phyloP scores from a whole-genome alignment of 164 flowering plant species.

The Chloranthus sessilifolius region DNA sequence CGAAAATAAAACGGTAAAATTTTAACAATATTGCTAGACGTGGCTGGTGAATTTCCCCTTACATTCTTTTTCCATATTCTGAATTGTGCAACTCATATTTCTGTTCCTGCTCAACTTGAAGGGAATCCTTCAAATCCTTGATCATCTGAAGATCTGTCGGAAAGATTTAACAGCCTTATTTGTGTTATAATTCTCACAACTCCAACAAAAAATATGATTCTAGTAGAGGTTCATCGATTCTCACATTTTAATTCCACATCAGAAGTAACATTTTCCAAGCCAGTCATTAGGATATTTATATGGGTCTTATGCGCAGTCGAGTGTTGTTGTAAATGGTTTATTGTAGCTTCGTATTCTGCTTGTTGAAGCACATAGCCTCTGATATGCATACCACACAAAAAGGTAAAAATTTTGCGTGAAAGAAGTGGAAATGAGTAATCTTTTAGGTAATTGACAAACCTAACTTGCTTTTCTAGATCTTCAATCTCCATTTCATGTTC shows the following conservation, averaged over 20 bases:
- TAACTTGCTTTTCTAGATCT: slow-evolving; percentile 38
- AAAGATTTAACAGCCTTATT: background rate
- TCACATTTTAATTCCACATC: slow-evolving; percentile 47
- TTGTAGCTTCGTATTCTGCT: slow-evolving; percentile 48
- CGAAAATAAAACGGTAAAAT: no score
- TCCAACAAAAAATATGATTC: no score
- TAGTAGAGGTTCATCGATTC: no score
- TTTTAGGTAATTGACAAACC: no score
- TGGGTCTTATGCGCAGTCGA: slow-evolving; percentile 37
- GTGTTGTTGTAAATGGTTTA: slow-evolving; percentile 41
- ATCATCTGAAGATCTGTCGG: slow-evolving; percentile 48
- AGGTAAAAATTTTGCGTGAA: background rate
- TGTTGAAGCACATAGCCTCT: no score
- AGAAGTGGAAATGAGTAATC: background rate
- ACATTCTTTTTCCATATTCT: slow-evolving; percentile 54
- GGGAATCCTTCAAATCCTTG: slow-evolving; percentile 62
- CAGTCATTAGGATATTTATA: slow-evolving; percentile 31
- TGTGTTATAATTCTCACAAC: background rate
- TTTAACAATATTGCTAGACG: no score
- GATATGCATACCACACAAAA: no score
- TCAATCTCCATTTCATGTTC: slow-evolving; percentile 27
- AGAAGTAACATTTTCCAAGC: slow-evolving; percentile 32
- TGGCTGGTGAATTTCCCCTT: no score
- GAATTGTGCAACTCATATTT: slow-evolving; percentile 48
- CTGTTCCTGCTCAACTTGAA: slow-evolving; percentile 60